phyloP scores from a whole-genome alignment of 2,329 filamentous ascomycete species.

The Trichoderma atrobrunneum region DNA sequence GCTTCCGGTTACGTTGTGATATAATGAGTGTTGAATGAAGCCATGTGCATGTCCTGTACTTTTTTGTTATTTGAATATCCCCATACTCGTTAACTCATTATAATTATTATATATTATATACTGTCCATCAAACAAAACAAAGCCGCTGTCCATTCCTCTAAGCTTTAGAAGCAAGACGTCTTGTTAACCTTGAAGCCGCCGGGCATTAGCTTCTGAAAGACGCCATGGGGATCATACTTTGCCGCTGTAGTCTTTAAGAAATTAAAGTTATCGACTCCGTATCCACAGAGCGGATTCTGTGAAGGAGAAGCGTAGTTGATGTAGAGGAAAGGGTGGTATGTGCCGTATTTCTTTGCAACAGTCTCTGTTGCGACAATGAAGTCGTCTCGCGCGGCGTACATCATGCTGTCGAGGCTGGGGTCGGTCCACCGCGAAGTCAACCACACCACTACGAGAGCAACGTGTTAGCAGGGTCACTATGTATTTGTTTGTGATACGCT shows the following conservation, averaged over 20 bases:
- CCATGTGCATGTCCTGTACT: not conserved
- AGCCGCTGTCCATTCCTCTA: not conserved
- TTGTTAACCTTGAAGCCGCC: conserved; percentile 29
- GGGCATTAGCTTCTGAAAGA: conserved; percentile 34
- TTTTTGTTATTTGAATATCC: not conserved
- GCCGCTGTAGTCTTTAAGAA: conserved; percentile 28
- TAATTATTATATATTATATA: not conserved
- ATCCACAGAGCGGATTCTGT: conserved; percentile 39
- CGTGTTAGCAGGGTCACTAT: not conserved
- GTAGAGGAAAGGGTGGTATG: conserved; percentile 29
- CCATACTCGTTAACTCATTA: not conserved
- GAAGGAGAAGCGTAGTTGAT: conserved; percentile 42
- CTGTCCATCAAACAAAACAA: not conserved
- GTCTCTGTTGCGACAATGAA: not conserved
- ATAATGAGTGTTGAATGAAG: not conserved
- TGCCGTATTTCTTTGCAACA: conserved; percentile 15
- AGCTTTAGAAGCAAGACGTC: not conserved
- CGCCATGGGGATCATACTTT: conserved; percentile 34
- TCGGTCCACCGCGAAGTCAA: not conserved
- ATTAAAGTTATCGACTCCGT: conserved; percentile 36
- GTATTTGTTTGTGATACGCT: not conserved
- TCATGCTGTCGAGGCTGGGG: not conserved
- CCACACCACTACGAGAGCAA: not conserved
- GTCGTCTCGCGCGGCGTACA: not conserved
- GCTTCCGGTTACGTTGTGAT: not conserved